Evolutionary conservation across 192 early-diverging fungal species (phyloP), one percentile per base, ranked within the genome.

Genomic region (Geranomyces michiganensis): DNA sequence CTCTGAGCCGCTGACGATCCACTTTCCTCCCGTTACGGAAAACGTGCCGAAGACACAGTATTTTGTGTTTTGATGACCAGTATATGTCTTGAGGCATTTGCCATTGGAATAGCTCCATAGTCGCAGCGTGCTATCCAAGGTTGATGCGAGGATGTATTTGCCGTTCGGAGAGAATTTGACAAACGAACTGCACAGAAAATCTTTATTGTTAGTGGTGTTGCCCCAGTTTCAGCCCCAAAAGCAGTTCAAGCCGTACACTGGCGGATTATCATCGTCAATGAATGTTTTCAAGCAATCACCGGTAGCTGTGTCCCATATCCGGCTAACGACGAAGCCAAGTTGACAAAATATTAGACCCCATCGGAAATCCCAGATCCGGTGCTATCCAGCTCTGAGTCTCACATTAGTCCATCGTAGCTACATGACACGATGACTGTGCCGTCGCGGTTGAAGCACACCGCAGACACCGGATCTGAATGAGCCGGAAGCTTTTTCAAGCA

Each of bases 111-210:
- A 92, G 78, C 89, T 92, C 97, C 97, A 99, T 53, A 99, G 85
- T 13, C 95, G 88, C 56, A 99, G 79, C 29, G 94, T 97, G 72
- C 87, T 93, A 84, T 99, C 96, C 58, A 93, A 85, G 12, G 94
- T 96, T 10, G 93, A 90, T 10, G 97, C 94, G 45, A 99, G 83
- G 68, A 99, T 94, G 74, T 94, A 99, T 83, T 98, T 97, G 63
- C 96, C 94, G 78, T 99, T 99, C 41, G 97, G 97, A 32, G 96
- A 98, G 76, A 99, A 99, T 77, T 95, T 96, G 15, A 96, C 95
- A 84, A 93, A 97, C 8, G 94, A 91, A 12, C 90, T 92, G 21
- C 48, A 32, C 22, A 48, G n/a, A 13, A 5, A 1, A 33, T 22
- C 1, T 56, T 17, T 9, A 60, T 21, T 53, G 47, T 22, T 4